These are phyloP conservation scores for Ophiostoma populinum DNA, from an alignment of 2,329 filamentous ascomycete species.

Conservation along the genomic window DNA sequence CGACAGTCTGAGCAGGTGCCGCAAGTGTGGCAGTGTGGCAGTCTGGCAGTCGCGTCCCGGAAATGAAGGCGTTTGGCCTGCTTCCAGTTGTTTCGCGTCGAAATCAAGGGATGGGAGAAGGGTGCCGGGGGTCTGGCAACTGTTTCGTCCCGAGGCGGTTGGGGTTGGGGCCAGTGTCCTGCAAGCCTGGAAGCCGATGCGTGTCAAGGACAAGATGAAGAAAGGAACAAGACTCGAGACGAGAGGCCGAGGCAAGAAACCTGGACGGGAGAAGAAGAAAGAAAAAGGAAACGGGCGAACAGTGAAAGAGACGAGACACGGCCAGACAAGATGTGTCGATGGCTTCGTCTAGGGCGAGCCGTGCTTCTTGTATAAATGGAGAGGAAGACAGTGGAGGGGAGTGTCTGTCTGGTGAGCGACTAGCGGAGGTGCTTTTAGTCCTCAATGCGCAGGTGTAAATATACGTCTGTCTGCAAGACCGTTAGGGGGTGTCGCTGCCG, in stretches of 20 bases:
- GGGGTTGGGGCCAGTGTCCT: too few species aligned
- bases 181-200: too few species aligned
- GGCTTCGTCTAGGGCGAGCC: constrained; percentile 21
- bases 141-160: too few species aligned
- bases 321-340: constrained; percentile 14
- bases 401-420: constrained; percentile 24
- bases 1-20: too few species aligned
- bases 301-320: not conserved
- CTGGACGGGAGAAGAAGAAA: not conserved
- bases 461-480: too few species aligned
- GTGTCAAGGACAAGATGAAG: constrained; percentile 5
- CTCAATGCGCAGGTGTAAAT: too few species aligned
- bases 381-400: constrained; percentile 31
- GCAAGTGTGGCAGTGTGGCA: too few species aligned
- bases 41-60: too few species aligned
- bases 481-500: too few species aligned
- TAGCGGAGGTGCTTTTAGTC: constrained; percentile 27
- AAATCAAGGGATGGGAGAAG: constrained; percentile 3
- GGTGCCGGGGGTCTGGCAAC: constrained; percentile 1
- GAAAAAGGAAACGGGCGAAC: not conserved
- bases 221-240: too few species aligned
- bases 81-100: constrained; percentile 5
- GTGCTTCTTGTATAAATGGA: constrained; percentile 32
- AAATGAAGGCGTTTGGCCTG: constrained; percentile 1
- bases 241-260: too few species aligned